phyloP scores from a whole-genome alignment of 1,284 basidiomycete species.

The Ceratobasidium sp. region DNA sequence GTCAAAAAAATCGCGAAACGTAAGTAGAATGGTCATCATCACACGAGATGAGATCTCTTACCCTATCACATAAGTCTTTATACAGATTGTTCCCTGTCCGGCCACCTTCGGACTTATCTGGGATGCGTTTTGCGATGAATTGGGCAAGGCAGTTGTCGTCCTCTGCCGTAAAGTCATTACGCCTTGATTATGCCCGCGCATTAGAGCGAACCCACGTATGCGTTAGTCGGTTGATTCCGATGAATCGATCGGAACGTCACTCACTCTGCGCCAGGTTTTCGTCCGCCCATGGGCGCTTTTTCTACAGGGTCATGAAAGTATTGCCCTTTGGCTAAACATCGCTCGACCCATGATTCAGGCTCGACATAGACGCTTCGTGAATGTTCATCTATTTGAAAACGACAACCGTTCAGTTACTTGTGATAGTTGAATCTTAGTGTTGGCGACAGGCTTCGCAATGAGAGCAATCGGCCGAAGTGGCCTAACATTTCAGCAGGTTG shows the following conservation, averaged over 20 bases:
- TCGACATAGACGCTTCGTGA: slow-evolving; percentile 76
- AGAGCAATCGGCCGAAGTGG: neutral
- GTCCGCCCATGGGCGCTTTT: slow-evolving; percentile 83
- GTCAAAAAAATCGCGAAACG: neutral
- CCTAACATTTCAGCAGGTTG: too few species aligned
- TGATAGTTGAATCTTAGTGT: too few species aligned
- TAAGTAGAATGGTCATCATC: slow-evolving; percentile 4
- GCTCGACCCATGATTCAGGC: slow-evolving; percentile 83
- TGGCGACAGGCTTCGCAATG: too few species aligned
- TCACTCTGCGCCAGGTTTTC: slow-evolving; percentile 83
- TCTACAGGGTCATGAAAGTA: slow-evolving; percentile 77
- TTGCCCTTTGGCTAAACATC: slow-evolving; percentile 75
- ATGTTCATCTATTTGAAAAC: slow-evolving; percentile 33
- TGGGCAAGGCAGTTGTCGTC: slow-evolving; percentile 78
- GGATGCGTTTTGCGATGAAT: slow-evolving; percentile 84
- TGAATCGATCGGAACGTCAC: slow-evolving; percentile 20
- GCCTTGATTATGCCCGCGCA: slow-evolving; percentile 59
- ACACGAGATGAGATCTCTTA: slow-evolving; percentile 53
- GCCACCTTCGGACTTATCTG: slow-evolving; percentile 81
- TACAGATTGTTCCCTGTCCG: slow-evolving; percentile 84
- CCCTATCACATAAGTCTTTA: slow-evolving; percentile 70
- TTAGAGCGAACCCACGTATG: neutral
- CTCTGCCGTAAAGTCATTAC: slow-evolving; percentile 78
- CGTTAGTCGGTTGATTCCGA: neutral
- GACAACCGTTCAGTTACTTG: neutral